Percentiles rank a stretch among this genome's conserved stretches.
phyloP scores from a whole-genome alignment of 495 filamentous ascomycete genomes.

The Cercophora newfieldiana region DNA sequence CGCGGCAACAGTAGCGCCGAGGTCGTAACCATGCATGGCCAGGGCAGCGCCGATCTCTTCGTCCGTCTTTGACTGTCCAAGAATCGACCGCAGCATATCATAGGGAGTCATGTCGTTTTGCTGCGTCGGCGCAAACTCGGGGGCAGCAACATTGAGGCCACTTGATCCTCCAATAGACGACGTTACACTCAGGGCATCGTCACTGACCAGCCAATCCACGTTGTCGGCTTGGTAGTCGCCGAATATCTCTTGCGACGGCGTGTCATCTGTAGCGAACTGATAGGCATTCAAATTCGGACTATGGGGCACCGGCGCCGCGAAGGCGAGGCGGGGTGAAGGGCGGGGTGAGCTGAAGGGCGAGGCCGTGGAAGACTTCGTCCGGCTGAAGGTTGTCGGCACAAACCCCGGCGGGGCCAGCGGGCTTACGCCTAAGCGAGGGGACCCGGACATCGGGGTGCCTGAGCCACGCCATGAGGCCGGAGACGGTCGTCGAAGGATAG shows the following conservation, averaged over 20 bases:
- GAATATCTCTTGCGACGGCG: slow-evolving; percentile 78
- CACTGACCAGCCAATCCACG: slow-evolving; percentile 93
- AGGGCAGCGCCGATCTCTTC: slow-evolving; percentile 91
- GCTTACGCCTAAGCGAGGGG: slow-evolving; percentile 72
- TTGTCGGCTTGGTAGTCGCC: slow-evolving; percentile 91
- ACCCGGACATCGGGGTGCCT: slow-evolving; percentile 74
- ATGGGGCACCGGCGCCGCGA: slow-evolving; percentile 88
- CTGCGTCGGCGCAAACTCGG: slow-evolving; percentile 70
- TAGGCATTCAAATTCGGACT: slow-evolving; percentile 93
- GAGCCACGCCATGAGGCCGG: slow-evolving; percentile 91
- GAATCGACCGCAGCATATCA: slow-evolving; percentile 94
- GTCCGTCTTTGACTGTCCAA: slow-evolving; percentile 84
- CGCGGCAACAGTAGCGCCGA: slow-evolving; percentile 82
- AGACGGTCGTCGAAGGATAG: slow-evolving; percentile 83
- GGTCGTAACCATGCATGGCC: slow-evolving; percentile 86
- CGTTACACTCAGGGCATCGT: slow-evolving; percentile 78
- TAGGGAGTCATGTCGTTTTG: slow-evolving; percentile 93
- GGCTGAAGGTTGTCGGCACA: slow-evolving; percentile 69
- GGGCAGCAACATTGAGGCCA: slow-evolving; percentile 71
- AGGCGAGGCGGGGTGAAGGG: slow-evolving; percentile 87
- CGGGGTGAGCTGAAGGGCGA: slow-evolving; percentile 95
- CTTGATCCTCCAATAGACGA: slow-evolving; percentile 66
- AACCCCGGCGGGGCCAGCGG: slow-evolving; percentile 82
- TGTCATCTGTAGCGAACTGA: slow-evolving; percentile 75
- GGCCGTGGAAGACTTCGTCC: slow-evolving; percentile 69